Conservation (phyloP, 768 basidiomycete genomes). For the Kwoniella dejecticola region DNA sequence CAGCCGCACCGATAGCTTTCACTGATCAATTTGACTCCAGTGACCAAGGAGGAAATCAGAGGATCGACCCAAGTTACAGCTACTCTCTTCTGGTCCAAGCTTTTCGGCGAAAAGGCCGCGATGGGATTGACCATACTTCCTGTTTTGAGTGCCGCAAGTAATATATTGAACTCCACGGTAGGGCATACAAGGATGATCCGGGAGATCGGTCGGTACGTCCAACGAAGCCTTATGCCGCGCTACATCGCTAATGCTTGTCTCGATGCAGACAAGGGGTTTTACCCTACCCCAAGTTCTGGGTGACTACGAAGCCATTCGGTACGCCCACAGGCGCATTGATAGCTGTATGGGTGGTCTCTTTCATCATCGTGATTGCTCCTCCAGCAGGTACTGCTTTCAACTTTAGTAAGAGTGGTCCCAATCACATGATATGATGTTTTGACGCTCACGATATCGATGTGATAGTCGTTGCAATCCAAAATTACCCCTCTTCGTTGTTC, state of each 20-base stretch:
- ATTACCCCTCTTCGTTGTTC: slow-evolving; percentile 46
- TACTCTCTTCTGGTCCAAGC: slow-evolving; percentile 30
- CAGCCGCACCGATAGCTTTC: neutral
- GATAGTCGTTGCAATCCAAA: slow-evolving; percentile 31
- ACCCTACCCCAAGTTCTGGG: slow-evolving; percentile 66
- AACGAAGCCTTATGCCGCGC: rapidly evolving
- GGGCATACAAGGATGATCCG: slow-evolving; percentile 61
- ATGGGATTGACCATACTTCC: slow-evolving; percentile 32
- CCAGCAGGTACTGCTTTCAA: slow-evolving; percentile 76
- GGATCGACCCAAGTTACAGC: slow-evolving; percentile 29
- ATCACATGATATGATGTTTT: too few relatives aligned
- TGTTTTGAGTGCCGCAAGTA: slow-evolving; percentile 34
- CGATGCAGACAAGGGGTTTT: slow-evolving; percentile 60
- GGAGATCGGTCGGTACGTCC: slow-evolving; percentile 57
- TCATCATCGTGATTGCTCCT: slow-evolving; percentile 61
- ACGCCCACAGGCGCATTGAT: slow-evolving; percentile 69
- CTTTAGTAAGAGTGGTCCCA: slow-evolving; percentile 57
- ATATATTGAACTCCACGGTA: slow-evolving; percentile 39
- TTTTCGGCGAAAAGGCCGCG: slow-evolving; percentile 39
- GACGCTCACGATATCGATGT: neutral
- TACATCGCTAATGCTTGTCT: neutral
- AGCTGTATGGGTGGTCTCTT: slow-evolving; percentile 66
- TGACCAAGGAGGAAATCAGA: slow-evolving; percentile 26
- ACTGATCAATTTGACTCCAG: slow-evolving; percentile 2
- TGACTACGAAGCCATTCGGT: slow-evolving; percentile 70